Conservation (phyloP, 305 asterid genomes). For the Plantago coronopus region DNA sequence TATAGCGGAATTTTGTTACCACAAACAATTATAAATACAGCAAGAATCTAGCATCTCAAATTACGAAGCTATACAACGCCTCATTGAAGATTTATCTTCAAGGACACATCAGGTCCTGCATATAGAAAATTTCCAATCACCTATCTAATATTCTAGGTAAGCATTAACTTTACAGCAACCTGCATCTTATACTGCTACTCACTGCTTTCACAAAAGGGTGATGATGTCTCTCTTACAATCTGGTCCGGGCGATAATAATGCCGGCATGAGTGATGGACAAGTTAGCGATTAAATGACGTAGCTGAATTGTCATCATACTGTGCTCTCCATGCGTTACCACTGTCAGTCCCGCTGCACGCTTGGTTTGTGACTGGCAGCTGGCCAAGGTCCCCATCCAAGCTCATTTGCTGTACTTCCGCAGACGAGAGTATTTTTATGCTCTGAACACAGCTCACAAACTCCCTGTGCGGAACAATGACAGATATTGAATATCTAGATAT, state of each 20-base stretch:
- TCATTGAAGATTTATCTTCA: constrained; percentile 22
- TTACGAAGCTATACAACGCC: constrained; percentile 26
- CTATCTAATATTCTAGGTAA: constrained; percentile 21
- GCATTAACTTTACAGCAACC: constrained; percentile 28
- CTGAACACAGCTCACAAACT: constrained; percentile 91
- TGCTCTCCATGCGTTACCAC: constrained; percentile 83
- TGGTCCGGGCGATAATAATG: background rate
- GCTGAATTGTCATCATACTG: constrained; percentile 60
- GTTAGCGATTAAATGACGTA: constrained; percentile 62
- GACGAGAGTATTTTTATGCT: constrained; percentile 83
- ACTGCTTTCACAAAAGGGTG: constrained; percentile 24
- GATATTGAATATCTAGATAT: too few species aligned
- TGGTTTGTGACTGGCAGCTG: constrained; percentile 61
- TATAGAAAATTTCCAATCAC: background rate
- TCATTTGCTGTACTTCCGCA: constrained; percentile 91
- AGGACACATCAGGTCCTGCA: constrained; percentile 18
- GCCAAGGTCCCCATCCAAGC: constrained; percentile 84
- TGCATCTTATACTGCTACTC: constrained; percentile 10
- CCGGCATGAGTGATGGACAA: background rate
- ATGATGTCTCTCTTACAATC: constrained; percentile 28
- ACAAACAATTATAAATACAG: background rate
- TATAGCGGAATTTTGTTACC: background rate
- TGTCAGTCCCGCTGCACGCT: constrained; percentile 82
- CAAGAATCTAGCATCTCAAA: constrained; percentile 12
- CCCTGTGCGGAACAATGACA: constrained; percentile 42